Evolutionary conservation across 805 yeast genomes (phyloP).

Genomic region (Yamadazyma endophytica): DNA sequence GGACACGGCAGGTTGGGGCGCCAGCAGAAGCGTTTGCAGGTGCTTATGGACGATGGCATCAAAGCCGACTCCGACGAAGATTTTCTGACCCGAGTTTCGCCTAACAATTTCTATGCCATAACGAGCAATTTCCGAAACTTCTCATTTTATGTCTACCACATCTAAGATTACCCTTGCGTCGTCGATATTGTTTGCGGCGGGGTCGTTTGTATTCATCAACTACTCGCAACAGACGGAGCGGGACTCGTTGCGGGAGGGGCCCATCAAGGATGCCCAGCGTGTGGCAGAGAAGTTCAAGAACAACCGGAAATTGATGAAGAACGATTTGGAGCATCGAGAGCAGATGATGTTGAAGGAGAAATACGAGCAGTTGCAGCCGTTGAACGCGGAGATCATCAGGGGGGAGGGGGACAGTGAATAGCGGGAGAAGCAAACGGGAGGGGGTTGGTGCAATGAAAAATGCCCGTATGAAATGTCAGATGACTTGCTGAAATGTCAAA

Average conservation of each 20-base stretch:
- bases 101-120: too few species aligned
- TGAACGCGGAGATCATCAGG: slow-evolving; percentile 33
- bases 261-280: slow-evolving; percentile 75
- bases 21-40: too few species aligned
- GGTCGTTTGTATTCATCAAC: slow-evolving; percentile 66
- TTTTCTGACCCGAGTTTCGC: too few species aligned
- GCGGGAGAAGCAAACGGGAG: neutral
- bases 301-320: slow-evolving; percentile 43
- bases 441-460: neutral
- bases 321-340: slow-evolving; percentile 61
- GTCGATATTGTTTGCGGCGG: slow-evolving; percentile 51
- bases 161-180: slow-evolving; percentile 70
- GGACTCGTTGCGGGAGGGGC: slow-evolving; percentile 73
- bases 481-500: too few species aligned
- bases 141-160: slow-evolving; percentile 70
- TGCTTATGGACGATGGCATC: too few species aligned
- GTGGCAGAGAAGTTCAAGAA: slow-evolving; percentile 45
- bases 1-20: too few species aligned
- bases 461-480: too few species aligned
- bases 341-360: slow-evolving; percentile 59
- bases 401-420: slow-evolving; percentile 20
- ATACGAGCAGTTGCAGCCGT: slow-evolving; percentile 59
- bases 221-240: slow-evolving; percentile 66
- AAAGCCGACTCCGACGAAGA: too few species aligned
- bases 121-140: too few species aligned